These are phyloP conservation scores for Tilletia walkeri DNA, from an alignment of 1,284 basidiomycete species.

Conservation along the genomic window DNA sequence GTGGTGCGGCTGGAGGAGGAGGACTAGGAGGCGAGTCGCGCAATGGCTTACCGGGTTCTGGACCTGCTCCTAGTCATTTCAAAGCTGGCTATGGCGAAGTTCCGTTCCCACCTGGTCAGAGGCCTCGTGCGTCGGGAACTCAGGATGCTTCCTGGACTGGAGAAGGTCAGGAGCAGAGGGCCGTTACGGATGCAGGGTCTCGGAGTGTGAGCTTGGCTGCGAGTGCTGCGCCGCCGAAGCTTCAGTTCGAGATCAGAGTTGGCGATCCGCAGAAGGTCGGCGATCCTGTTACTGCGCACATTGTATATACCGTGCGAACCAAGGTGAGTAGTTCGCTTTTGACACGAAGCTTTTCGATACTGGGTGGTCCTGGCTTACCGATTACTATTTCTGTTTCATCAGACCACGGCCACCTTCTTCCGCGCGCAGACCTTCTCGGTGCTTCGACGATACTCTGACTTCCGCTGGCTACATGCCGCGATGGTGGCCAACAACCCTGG, in stretches of 20 bases:
- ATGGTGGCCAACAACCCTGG: constrained; percentile 90
- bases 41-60: neutral
- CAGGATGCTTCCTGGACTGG: neutral
- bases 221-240: neutral
- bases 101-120: neutral
- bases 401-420: constrained; percentile 40
- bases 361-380: too few species aligned
- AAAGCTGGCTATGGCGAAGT: constrained; percentile 15
- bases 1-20: neutral
- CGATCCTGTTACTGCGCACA: constrained; percentile 51
- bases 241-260: constrained; percentile 44
- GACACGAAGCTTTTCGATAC: neutral
- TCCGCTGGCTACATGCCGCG: constrained; percentile 91
- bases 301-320: constrained; percentile 59
- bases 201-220: neutral
- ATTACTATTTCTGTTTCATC: neutral
- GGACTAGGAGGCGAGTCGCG: neutral
- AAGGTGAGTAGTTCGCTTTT: constrained; percentile 2
- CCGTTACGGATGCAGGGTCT: too few species aligned
- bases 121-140: neutral
- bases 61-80: neutral
- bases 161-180: neutral
- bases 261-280: constrained; percentile 53
- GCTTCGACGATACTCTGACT: constrained; percentile 91
- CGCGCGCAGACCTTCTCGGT: constrained; percentile 61